These are phyloP conservation scores for Penicillium sumatraense DNA, from an alignment of 2,329 filamentous ascomycete genomes.

Conservation along the genomic window DNA sequence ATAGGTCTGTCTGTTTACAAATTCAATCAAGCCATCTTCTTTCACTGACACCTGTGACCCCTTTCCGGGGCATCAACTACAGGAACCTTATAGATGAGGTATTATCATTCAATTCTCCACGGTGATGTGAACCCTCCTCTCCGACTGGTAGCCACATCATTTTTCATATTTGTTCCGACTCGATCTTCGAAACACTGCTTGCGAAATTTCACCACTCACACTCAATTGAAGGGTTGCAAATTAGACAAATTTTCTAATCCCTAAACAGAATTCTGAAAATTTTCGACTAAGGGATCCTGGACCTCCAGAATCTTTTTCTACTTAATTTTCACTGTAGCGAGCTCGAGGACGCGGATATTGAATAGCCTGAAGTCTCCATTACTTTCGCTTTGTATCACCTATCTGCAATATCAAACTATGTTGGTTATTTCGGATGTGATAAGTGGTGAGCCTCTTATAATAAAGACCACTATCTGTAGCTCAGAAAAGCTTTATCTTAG, in stretches of 20 bases:
- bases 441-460: background rate
- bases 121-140: constrained; percentile 9
- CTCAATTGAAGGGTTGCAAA: background rate
- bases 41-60: constrained; percentile 17
- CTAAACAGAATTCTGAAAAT: background rate
- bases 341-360: background rate
- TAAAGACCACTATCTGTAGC: too few relatives aligned
- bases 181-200: background rate
- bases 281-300: background rate
- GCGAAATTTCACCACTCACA: background rate
- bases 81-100: constrained; percentile 7
- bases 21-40: constrained; percentile 16
- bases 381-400: background rate
- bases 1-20: constrained; percentile 21
- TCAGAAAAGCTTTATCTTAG: too few relatives aligned
- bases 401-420: background rate
- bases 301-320: background rate
- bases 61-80: constrained; percentile 17
- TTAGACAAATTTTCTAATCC: background rate
- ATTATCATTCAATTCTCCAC: constrained; percentile 16
- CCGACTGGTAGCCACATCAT: background rate
- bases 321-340: background rate
- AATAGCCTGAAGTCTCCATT: background rate
- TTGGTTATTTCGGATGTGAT: background rate
- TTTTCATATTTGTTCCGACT: background rate